These are phyloP conservation scores for Aspergillus ustus DNA, from an alignment of 2,329 filamentous ascomycete genomes.

Conservation along the genomic window DNA sequence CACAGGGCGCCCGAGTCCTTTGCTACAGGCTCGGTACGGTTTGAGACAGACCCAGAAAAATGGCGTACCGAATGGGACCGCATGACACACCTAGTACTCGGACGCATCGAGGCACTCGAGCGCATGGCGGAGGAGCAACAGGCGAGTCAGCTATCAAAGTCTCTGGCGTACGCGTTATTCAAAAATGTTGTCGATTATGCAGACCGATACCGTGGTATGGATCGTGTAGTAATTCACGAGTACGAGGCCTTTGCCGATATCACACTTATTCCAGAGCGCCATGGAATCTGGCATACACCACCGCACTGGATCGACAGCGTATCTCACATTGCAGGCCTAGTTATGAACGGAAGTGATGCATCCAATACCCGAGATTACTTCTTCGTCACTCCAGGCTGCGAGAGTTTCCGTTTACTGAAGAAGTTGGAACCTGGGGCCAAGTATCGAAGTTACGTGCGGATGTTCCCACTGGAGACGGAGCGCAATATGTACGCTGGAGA, in stretches of 20 bases:
- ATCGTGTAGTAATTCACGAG: slow-evolving; percentile 11
- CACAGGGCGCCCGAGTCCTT: slow-evolving; percentile 2
- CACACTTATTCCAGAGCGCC: slow-evolving; percentile 6
- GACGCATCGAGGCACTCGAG: slow-evolving; percentile 12
- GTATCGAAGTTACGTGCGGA: slow-evolving; percentile 40
- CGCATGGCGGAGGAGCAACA: not conserved
- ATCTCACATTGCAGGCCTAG: slow-evolving; percentile 41
- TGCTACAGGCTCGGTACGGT: slow-evolving; percentile 9
- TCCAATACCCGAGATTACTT: slow-evolving; percentile 35
- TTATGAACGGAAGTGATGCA: slow-evolving; percentile 36
- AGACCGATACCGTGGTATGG: slow-evolving; percentile 16
- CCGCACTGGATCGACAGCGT: slow-evolving; percentile 46
- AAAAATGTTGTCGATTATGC: slow-evolving; percentile 17
- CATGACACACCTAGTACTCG: slow-evolving; percentile 10
- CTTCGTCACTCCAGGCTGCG: slow-evolving; percentile 42
- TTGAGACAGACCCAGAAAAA: not conserved
- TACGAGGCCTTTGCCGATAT: slow-evolving; percentile 14
- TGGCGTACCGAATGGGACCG: slow-evolving; percentile 12
- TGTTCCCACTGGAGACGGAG: slow-evolving; percentile 36
- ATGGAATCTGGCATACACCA: slow-evolving; percentile 36
- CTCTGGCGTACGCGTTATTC: slow-evolving; percentile 13
- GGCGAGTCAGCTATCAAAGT: slow-evolving; percentile 11
- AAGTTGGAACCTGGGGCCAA: slow-evolving; percentile 29
- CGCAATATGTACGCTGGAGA: slow-evolving; percentile 43
- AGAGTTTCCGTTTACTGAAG: slow-evolving; percentile 30